A percentile compares a stretch with the other conserved stretches of the same genome.
Conservation (phyloP, 2,329 filamentous ascomycete genomes). For the Neopestalotiopsis sp. region DNA sequence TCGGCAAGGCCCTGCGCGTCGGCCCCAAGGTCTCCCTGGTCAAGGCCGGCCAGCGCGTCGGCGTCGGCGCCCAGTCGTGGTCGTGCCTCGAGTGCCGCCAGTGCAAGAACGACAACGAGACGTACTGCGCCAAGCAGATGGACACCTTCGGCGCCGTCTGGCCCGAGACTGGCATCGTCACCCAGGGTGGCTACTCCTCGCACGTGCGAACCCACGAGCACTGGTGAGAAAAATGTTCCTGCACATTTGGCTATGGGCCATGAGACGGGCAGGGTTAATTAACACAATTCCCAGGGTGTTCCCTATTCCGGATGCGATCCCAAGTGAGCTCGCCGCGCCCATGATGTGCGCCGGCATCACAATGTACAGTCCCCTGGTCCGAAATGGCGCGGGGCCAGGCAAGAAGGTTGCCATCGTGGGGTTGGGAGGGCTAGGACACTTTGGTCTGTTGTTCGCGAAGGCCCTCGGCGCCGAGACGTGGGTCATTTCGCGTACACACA, state of each 20-base stretch:
- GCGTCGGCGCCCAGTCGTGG: conserved; percentile 51
- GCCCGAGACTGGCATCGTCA: conserved; percentile 65
- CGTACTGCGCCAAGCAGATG: conserved; percentile 46
- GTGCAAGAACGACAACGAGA: conserved; percentile 26
- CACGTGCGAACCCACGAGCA: conserved; percentile 79
- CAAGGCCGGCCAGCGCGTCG: conserved; percentile 57
- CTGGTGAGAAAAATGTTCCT: conserved; percentile 47
- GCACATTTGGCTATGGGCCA: too few relatives aligned
- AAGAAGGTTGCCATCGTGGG: conserved; percentile 70
- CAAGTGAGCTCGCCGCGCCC: conserved; percentile 49
- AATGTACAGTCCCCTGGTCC: conserved; percentile 61
- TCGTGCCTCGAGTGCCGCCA: conserved; percentile 42
- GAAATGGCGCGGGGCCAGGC: conserved; percentile 64
- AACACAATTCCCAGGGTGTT: conserved; percentile 29
- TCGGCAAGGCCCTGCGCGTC: conserved; percentile 48
- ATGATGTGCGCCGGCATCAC: conserved; percentile 73
- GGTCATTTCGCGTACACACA: conserved; percentile 53
- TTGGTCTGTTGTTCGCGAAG: conserved; percentile 67
- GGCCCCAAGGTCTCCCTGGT: conserved; percentile 39
- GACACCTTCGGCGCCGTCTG: conserved; percentile 65
- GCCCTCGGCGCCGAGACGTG: conserved; percentile 65
- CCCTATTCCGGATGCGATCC: conserved; percentile 41
- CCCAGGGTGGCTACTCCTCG: conserved; percentile 65
- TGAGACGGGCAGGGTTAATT: conserved; percentile 23
- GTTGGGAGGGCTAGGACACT: conserved; percentile 69